Percentiles rank a stretch among this genome's conserved stretches.
Conservation (phyloP, 129 eudicot genomes). For the Glebionis coronaria region DNA sequence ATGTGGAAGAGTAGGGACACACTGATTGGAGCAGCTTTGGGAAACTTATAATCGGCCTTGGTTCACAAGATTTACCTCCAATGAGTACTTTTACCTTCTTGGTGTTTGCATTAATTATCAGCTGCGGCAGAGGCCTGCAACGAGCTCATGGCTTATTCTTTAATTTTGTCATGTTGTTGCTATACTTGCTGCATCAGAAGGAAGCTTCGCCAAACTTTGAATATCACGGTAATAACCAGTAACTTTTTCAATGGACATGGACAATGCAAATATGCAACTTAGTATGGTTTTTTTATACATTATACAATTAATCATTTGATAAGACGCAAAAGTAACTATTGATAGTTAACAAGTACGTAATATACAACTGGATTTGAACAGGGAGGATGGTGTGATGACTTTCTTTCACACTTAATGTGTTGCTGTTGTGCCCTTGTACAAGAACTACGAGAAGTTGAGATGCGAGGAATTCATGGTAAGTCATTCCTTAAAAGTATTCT, state of each 20-base stretch:
- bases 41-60: too few species aligned
- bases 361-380: constrained; percentile 9
- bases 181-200: constrained; percentile 72
- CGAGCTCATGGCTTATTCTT: constrained; percentile 77
- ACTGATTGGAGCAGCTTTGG: too few species aligned
- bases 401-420: constrained; percentile 79
- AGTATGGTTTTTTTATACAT: not conserved
- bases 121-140: constrained; percentile 75
- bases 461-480: constrained; percentile 56
- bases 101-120: constrained; percentile 37
- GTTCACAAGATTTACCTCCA: too few species aligned
- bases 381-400: constrained; percentile 81
- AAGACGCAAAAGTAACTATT: too few species aligned
- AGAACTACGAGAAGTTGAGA: constrained; percentile 80
- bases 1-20: too few species aligned
- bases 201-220: constrained; percentile 65
- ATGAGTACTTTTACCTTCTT: too few species aligned
- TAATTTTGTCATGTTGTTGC: constrained; percentile 80
- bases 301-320: too few species aligned
- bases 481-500: not conserved
- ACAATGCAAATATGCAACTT: not conserved
- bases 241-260: not conserved
- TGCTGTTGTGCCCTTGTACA: constrained; percentile 93
- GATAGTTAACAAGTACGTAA: not conserved
- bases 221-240: constrained; percentile 46